Evolutionary conservation across 192 early-diverging fungal genomes (phyloP).

Genomic region (Backusella mclennaniae): DNA sequence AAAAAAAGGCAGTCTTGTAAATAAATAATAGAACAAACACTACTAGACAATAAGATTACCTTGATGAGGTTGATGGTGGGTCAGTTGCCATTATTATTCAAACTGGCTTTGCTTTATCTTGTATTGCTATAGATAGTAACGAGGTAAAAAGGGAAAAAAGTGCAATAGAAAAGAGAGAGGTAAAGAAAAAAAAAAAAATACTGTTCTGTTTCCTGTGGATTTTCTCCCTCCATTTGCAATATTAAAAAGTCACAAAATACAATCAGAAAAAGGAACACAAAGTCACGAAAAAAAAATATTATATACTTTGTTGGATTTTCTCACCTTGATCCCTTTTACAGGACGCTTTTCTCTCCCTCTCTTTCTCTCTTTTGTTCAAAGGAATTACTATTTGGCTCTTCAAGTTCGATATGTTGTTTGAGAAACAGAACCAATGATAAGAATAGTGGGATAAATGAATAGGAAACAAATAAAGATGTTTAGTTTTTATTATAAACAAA

Average conservation of each 20-base stretch:
- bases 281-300: not conserved
- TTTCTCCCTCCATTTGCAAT: too few species aligned
- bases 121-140: not conserved
- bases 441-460: not conserved
- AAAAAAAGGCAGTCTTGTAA: not conserved
- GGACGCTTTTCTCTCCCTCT: too few species aligned
- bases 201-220: too few species aligned
- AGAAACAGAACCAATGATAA: not conserved
- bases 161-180: not conserved
- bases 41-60: not conserved
- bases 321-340: too few species aligned
- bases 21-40: not conserved
- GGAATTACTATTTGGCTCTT: too few species aligned
- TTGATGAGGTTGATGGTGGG: slow-evolving; percentile 7
- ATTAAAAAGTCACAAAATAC: not conserved
- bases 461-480: not conserved
- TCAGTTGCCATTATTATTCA: slow-evolving; percentile 9
- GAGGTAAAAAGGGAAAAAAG: not conserved
- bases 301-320: too few species aligned
- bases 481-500: not conserved
- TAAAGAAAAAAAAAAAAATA: not conserved
- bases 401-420: not conserved
- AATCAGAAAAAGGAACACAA: not conserved
- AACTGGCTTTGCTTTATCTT: not conserved
- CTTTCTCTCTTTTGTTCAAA: too few species aligned